A percentile compares a stretch with the other conserved stretches of the same genome.
phyloP scores from a whole-genome alignment of 148 eudicot species.

The Cornus controversa region DNA sequence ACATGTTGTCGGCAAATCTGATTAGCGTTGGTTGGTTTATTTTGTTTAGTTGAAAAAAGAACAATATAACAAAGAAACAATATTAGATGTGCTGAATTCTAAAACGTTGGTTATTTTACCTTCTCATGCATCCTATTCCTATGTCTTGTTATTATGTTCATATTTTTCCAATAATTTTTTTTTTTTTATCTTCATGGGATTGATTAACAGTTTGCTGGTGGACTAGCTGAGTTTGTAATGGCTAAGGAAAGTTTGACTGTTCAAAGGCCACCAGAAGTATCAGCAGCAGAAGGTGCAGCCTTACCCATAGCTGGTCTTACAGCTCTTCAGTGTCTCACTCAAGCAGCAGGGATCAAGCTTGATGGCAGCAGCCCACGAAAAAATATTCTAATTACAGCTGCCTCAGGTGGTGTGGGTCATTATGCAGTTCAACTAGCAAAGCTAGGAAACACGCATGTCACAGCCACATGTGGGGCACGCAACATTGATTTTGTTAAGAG shows the following conservation, averaged over 20 bases:
- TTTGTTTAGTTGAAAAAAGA: too few species aligned
- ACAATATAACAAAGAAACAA: too few species aligned
- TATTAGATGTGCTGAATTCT: background rate
- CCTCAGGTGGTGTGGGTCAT: constrained; percentile 58
- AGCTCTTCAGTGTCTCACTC: constrained; percentile 47
- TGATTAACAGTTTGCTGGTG: constrained; percentile 40
- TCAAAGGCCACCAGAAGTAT: constrained; percentile 47
- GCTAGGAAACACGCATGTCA: constrained; percentile 48
- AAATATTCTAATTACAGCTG: constrained; percentile 53
- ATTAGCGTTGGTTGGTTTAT: too few species aligned
- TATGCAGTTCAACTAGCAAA: constrained; percentile 64
- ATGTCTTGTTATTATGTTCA: background rate
- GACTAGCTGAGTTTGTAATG: constrained; percentile 43
- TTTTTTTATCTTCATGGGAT: background rate
- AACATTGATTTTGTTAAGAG: constrained; percentile 50
- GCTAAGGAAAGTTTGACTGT: constrained; percentile 33
- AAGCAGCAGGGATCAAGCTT: constrained; percentile 42
- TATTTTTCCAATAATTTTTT: background rate
- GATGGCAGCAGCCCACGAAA: constrained; percentile 34
- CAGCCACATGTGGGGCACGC: constrained; percentile 61
- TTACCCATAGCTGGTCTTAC: constrained; percentile 47
- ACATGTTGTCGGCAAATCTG: too few species aligned
- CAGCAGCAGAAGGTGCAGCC: constrained; percentile 51
- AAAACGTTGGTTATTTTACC: background rate
- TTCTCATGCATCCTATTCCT: too few species aligned